These are phyloP conservation scores for Lachnellula suecica DNA, from an alignment of 2,329 filamentous ascomycete species.

Conservation along the genomic window DNA sequence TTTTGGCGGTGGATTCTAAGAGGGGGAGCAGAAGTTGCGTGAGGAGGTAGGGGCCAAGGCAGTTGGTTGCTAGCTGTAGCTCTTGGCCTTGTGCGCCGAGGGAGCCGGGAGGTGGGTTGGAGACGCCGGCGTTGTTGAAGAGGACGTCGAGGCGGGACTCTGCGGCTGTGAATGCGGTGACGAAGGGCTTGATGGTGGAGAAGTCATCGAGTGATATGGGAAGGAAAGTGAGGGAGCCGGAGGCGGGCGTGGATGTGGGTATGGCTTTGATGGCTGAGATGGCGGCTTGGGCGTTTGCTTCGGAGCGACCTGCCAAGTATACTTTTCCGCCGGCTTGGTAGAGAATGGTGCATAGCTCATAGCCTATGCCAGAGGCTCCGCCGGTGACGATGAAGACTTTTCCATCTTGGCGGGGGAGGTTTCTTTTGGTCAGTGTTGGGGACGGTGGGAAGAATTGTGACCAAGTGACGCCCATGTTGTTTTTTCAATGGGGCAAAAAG, in stretches of 20 bases:
- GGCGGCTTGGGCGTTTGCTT: slow-evolving; percentile 31
- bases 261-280: slow-evolving; percentile 37
- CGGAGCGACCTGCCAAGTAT: slow-evolving; percentile 41
- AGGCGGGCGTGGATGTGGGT: slow-evolving; percentile 21
- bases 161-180: slow-evolving; percentile 32
- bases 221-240: slow-evolving; percentile 35
- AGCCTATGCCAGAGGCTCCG: slow-evolving; percentile 33
- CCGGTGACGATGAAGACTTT: slow-evolving; percentile 43
- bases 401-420: slow-evolving; percentile 38
- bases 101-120: slow-evolving; percentile 27
- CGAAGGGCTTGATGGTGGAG: slow-evolving; percentile 34
- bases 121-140: slow-evolving; percentile 39
- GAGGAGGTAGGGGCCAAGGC: slow-evolving; percentile 36
- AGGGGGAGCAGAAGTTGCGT: slow-evolving; percentile 32
- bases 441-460: slow-evolving; percentile 32
- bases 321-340: slow-evolving; percentile 41
- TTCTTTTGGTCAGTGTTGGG: slow-evolving; percentile 41
- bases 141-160: slow-evolving; percentile 40
- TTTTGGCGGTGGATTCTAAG: slow-evolving; percentile 10
- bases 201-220: slow-evolving; percentile 39
- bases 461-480: no score
- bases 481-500: no score
- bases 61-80: slow-evolving; percentile 35
- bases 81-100: slow-evolving; percentile 35
- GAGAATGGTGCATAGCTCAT: slow-evolving; percentile 37